Evolutionary conservation across 2,329 filamentous ascomycete genomes (phyloP), one percentile per base, ranked within the genome.

Genomic region (Canariomyces notabilis): DNA sequence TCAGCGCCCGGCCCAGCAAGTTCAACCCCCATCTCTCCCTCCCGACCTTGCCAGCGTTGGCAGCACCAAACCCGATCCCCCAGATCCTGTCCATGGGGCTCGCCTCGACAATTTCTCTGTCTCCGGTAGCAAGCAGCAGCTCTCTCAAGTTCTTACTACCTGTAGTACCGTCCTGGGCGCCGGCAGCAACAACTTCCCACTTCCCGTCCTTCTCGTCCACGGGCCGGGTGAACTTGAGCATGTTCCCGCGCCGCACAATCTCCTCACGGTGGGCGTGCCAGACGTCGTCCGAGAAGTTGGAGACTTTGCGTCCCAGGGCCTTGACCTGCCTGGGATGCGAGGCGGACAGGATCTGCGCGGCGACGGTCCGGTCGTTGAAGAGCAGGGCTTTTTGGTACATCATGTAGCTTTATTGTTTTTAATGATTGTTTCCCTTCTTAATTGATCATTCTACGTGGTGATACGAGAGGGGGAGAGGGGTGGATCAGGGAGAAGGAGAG

Each of bases 91-190:
- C 82, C 48, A 62, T 69, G 9, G 80, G 77, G 48, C 73, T 73
- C 23, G 79, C 79, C 65, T 83, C 82, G 2, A 85, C 78, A 18
- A 87, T 58, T 61, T 82, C 75, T 37, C 74, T 66, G 5, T 79
- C 72, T 0, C 76, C 79, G 1, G 83, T 86, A 6, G 59, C 68
- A 35, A 85, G 61, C 51, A 87, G 57, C 64, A 67, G 61, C 21
- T 61, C 64, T 39, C 62, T 67, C 54, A 85, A 59, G 14, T 65
- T 64, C 20, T 26, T 31, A 7, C 23, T n/a, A n/a, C n/a, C n/a
- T n/a, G n/a, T n/a, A n/a, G n/a, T n/a, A n/a, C n/a, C n/a, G n/a
- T n/a, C n/a, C n/a, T n/a, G n/a, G n/a, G n/a, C 38, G 14, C 16
- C 37, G 15, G 21, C 12, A 14, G 37, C 32, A 11, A 42, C n/a